Percentiles rank a stretch among this genome's conserved stretches.
These are phyloP conservation scores for Trypanosoma congolense DNA, from an alignment of 208 protist species.

Conservation along the genomic window DNA sequence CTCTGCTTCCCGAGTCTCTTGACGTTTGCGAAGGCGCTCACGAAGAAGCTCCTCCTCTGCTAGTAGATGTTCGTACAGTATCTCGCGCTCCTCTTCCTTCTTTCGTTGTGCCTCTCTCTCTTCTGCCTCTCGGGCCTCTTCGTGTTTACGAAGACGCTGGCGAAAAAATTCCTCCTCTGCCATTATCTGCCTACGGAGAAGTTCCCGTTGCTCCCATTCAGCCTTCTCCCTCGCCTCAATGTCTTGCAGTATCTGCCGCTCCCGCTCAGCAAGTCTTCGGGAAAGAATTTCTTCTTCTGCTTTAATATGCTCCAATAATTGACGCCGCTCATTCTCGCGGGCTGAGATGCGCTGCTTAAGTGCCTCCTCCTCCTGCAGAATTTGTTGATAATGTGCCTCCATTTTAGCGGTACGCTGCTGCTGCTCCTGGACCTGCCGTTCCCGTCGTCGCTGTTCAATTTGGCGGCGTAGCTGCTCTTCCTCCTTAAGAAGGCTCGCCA, in stretches of 20 bases:
- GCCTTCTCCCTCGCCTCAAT: constrained; percentile 33
- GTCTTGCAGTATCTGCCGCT: constrained; percentile 19
- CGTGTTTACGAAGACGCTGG: constrained; percentile 38
- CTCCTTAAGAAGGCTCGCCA: constrained; percentile 23
- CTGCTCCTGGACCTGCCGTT: constrained; percentile 6
- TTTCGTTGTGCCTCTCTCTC: constrained; percentile 28
- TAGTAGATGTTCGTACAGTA: constrained; percentile 59
- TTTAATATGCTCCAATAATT: constrained; percentile 46
- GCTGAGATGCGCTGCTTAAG: constrained; percentile 6
- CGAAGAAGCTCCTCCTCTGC: constrained; percentile 64
- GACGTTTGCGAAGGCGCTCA: too few relatives aligned
- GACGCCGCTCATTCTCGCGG: constrained; percentile 28
- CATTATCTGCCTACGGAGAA: constrained; percentile 46
- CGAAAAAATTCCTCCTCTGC: constrained; percentile 67
- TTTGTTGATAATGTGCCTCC: constrained; percentile 5
- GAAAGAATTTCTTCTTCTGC: constrained; percentile 48
- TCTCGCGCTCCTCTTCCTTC: constrained; percentile 31
- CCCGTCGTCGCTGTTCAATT: constrained; percentile 14
- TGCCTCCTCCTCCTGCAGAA: constrained; percentile 11
- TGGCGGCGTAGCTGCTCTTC: constrained; percentile 16
- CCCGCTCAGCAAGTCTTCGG: constrained; percentile 27
- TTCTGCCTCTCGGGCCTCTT: constrained; percentile 36
- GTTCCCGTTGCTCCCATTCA: constrained; percentile 31
- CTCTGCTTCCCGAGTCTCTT: constrained; percentile 40
- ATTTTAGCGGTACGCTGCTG: constrained; percentile 13